These are phyloP conservation scores for Gelatoporia subvermispora DNA, from an alignment of 768 basidiomycete species.

Conservation along the genomic window DNA sequence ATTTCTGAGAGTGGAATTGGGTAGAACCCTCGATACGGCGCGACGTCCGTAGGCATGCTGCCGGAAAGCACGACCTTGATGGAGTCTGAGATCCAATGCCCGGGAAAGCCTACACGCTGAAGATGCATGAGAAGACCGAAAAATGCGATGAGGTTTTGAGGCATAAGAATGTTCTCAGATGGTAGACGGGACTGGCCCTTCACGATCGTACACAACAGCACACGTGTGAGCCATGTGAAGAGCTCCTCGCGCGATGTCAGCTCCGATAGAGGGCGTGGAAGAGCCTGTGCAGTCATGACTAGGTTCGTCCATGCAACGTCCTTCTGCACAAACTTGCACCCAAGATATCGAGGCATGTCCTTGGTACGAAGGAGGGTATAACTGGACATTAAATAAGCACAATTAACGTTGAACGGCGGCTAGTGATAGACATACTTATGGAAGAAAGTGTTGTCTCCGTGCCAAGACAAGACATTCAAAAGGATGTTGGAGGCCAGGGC, in stretches of 20 bases:
- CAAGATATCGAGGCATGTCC: constrained; percentile 28
- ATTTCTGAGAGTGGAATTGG: constrained; percentile 22
- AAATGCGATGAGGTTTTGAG: constrained; percentile 32
- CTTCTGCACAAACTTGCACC: constrained; percentile 18
- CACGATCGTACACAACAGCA: constrained; percentile 27
- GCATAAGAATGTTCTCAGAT: constrained; percentile 24
- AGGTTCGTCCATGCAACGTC: constrained; percentile 13
- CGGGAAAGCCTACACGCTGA: constrained; percentile 30
- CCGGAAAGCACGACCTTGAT: constrained; percentile 22
- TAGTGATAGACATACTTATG: constrained; percentile 21
- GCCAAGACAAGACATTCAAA: constrained; percentile 25
- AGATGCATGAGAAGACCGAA: constrained; percentile 28
- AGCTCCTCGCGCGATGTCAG: constrained; percentile 27
- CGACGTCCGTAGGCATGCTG: constrained; percentile 21
- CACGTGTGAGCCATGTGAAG: constrained; percentile 27
- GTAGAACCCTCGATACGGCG: constrained; percentile 20
- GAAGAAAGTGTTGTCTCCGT: constrained; percentile 23
- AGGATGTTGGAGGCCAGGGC: constrained; percentile 26
- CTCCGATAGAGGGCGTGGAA: constrained; percentile 9
- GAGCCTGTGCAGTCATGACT: not conserved
- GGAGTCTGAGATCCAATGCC: constrained; percentile 33
- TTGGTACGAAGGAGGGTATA: constrained; percentile 26
- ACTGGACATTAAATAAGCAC: constrained; percentile 8
- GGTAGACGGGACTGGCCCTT: constrained; percentile 19
- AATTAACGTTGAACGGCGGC: not conserved